These are phyloP conservation scores for Bathelium albidoporum DNA, from an alignment of 495 filamentous ascomycete genomes.

Conservation along the genomic window DNA sequence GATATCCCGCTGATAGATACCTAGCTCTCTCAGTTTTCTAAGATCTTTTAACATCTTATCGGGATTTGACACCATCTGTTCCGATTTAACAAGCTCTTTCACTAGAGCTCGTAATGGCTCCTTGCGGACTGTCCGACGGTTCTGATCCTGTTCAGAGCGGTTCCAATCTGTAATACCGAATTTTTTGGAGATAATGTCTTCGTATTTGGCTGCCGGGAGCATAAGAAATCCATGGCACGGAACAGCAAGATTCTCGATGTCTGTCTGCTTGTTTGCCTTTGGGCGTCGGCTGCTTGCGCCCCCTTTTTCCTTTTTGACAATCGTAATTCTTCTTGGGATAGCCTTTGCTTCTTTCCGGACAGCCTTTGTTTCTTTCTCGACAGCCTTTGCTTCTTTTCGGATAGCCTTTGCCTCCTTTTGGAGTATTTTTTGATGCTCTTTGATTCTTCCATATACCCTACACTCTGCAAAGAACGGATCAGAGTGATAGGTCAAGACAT, in stretches of 20 bases:
- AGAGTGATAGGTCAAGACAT: not conserved
- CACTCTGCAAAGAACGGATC: slow-evolving; percentile 3
- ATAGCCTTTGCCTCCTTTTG: too few relatives aligned
- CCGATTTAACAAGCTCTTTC: not conserved
- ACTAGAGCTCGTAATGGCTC: slow-evolving; percentile 1
- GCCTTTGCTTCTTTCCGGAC: too few relatives aligned
- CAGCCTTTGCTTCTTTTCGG: too few relatives aligned
- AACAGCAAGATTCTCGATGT: not conserved
- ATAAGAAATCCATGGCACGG: not conserved
- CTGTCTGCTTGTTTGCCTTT: not conserved
- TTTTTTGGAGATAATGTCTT: not conserved
- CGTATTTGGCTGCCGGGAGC: slow-evolving; percentile 1
- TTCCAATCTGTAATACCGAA: not conserved
- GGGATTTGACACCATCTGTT: not conserved
- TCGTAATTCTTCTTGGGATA: too few relatives aligned
- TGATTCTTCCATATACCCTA: not conserved
- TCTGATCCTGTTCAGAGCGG: not conserved
- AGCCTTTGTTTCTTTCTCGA: too few relatives aligned
- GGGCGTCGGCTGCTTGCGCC: too few relatives aligned
- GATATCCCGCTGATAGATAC: not conserved
- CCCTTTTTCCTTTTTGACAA: too few relatives aligned
- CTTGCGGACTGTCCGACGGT: not conserved
- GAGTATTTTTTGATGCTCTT: too few relatives aligned
- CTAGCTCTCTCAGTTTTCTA: not conserved
- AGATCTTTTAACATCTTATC: not conserved